Percentiles rank a stretch among this genome's conserved stretches.
phyloP scores from a whole-genome alignment of 306 rosid species.

The Cotoneaster glaucophyllus region DNA sequence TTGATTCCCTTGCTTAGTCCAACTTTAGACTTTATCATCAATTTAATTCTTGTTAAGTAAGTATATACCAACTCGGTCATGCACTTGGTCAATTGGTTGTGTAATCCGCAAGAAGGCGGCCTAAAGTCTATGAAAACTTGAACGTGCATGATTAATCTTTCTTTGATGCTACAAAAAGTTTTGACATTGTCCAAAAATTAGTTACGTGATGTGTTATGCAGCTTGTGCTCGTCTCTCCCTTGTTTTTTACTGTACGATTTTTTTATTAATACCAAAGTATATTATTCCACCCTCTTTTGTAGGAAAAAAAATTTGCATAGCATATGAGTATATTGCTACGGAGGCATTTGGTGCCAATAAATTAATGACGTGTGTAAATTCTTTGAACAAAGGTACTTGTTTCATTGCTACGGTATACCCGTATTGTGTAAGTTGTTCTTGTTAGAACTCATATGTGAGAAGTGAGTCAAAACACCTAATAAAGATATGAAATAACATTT shows the following conservation, averaged over 20 bases:
- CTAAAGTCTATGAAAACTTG: background rate
- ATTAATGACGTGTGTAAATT: too few relatives aligned
- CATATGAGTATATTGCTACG: background rate
- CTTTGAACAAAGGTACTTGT: too few relatives aligned
- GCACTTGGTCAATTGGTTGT: background rate
- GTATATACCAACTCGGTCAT: background rate
- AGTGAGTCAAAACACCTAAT: too few relatives aligned
- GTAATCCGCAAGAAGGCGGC: background rate
- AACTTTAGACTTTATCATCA: background rate
- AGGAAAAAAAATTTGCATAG: background rate
- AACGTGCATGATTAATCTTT: background rate
- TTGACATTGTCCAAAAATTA: background rate
- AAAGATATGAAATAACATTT: too few relatives aligned
- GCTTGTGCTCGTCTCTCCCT: background rate
- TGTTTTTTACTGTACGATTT: background rate
- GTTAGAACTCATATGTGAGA: too few relatives aligned
- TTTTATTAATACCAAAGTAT: background rate
- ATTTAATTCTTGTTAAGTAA: background rate
- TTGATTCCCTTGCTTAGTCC: background rate
- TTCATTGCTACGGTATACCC: background rate
- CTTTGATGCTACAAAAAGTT: background rate
- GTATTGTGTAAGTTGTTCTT: background rate
- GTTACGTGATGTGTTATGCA: background rate
- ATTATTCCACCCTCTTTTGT: too few relatives aligned
- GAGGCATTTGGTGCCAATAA: background rate